Conservation (phyloP, 2,329 filamentous ascomycete species). For the Hymenoscyphus linearis region DNA sequence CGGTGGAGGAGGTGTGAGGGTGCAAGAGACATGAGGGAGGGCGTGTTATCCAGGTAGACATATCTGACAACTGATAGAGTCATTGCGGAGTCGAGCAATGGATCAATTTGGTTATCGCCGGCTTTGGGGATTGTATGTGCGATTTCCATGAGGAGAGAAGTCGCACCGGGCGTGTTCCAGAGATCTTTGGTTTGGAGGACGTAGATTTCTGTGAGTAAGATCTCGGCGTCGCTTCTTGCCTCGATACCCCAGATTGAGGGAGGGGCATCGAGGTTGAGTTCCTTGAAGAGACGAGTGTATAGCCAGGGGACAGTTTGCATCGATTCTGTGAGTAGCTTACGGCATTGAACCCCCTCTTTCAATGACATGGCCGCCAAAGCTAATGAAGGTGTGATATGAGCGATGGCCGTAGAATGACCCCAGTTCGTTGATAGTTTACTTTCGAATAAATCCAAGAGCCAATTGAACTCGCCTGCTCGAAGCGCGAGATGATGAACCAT, state of each 20-base stretch:
- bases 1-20: constrained; percentile 28
- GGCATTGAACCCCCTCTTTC: constrained; percentile 60
- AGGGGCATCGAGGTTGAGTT: constrained; percentile 73
- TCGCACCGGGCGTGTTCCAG: constrained; percentile 66
- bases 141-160: constrained; percentile 57
- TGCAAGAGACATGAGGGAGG: constrained; percentile 29
- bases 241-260: constrained; percentile 77
- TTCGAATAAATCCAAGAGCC: constrained; percentile 65
- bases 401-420: constrained; percentile 40
- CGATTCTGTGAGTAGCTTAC: constrained; percentile 58
- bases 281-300: constrained; percentile 72
- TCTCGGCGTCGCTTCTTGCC: constrained; percentile 47
- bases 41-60: constrained; percentile 32
- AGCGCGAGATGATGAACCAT: constrained; percentile 80
- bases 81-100: constrained; percentile 22
- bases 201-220: constrained; percentile 59
- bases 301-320: constrained; percentile 79
- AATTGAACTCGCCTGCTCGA: constrained; percentile 70
- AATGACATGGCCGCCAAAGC: constrained; percentile 71
- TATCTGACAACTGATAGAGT: constrained; percentile 30
- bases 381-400: constrained; percentile 70
- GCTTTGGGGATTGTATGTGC: constrained; percentile 40
- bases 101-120: constrained; percentile 11
- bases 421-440: constrained; percentile 40
- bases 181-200: constrained; percentile 62